Conservation (phyloP, 768 basidiomycete genomes). For the Pleurotus citrinopileatus region DNA sequence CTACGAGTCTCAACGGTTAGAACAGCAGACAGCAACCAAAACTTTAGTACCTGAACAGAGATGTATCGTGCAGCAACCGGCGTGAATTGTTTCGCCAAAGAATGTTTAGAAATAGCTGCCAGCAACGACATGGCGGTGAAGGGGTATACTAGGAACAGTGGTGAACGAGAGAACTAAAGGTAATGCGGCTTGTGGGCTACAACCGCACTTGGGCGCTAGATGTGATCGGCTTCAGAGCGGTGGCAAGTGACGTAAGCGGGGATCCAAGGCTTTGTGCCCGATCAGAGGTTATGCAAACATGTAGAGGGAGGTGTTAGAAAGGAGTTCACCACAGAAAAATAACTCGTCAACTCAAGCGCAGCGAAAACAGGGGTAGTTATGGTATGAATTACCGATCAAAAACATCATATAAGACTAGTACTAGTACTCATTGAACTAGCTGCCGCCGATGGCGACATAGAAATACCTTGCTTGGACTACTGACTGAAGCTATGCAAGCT, state of each 20-base stretch:
- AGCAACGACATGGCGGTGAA: slow-evolving; percentile 24
- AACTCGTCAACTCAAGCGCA: not conserved
- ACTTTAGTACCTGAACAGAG: slow-evolving; percentile 56
- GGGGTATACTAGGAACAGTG: slow-evolving; percentile 15
- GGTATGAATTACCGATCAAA: no score
- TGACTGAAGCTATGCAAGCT: no score
- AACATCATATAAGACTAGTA: no score
- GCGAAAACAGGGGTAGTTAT: no score
- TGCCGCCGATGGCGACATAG: no score
- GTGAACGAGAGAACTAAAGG: not conserved
- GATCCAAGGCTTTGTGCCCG: slow-evolving; percentile 12
- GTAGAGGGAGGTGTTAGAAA: not conserved
- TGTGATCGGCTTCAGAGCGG: slow-evolving; percentile 10
- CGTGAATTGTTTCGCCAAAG: slow-evolving; percentile 21
- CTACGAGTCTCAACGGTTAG: slow-evolving; percentile 40
- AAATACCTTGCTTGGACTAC: no score
- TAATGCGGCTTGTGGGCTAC: not conserved
- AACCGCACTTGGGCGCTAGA: not conserved
- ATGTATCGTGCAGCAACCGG: slow-evolving; percentile 42
- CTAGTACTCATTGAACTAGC: no score
- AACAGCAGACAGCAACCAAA: slow-evolving; percentile 1
- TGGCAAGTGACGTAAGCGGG: slow-evolving; percentile 27
- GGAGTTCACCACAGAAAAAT: not conserved
- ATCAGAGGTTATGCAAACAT: slow-evolving; percentile 7
- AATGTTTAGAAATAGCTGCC: slow-evolving; percentile 26